Base-by-base conservation (phyloP, 345 rosid genomes). In the Anacardium occidentale region DNA sequence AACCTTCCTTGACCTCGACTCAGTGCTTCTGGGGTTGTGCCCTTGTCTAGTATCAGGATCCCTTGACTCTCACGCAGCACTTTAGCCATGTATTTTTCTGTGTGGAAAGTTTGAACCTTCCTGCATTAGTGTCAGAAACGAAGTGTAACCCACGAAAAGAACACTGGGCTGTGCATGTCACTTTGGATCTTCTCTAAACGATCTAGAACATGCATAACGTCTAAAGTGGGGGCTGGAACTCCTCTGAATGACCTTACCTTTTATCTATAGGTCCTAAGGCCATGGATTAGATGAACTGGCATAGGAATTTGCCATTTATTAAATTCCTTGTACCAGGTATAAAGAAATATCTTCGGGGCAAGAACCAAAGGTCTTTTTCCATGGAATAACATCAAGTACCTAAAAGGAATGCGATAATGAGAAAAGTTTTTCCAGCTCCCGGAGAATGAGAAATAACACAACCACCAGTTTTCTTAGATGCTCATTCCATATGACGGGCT, bases 111-210 rank as follows among this genome's bases (percentile, higher is more conserved):
- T 90, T 1, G 96, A 79, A 74, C 91, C 89, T 75, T 91, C 98
- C 53, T 92, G 83, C 93, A 94, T 94, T 76, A 94, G 74, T 59
- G 97, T 90, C 32, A 86, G 80, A 70, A 94, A 94, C 1, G 98
- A 94, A 61, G 97, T 86, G 82, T 94, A 94, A 22, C 98, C 97
- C 98, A 91, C 91, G n/a, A 94, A 91, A 62, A 94, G 94, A 66
- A 94, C 90, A 72, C 97, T 90, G 13, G 98, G 98, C 25, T 90
- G 84, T 1, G 91, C 84, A 72, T 90, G 97, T 97, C 97, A 94
- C 72, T 90, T 94, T 90, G 96, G 73, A 94, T 86, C 74, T 94
- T 94, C 80, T 91, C 97, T 26, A 91, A 77, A 85, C 90, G 89
- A 80, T 94, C 97, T 78, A 94, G 67, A 62, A 94, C 88, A 72